Base-by-base conservation (phyloP, 306 rosid species). In the Vicia villosa region DNA sequence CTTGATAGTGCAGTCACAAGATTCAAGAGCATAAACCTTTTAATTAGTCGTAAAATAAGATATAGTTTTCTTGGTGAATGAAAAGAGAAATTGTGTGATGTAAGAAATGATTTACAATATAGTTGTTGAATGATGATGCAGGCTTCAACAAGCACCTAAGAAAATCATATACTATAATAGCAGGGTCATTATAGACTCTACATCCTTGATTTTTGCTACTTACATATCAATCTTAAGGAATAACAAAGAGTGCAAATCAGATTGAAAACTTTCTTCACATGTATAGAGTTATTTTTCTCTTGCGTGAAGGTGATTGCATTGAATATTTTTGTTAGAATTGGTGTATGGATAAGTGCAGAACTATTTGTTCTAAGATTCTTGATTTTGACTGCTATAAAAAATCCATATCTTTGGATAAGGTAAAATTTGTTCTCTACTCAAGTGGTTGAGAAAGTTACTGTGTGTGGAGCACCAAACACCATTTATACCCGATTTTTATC, bases 241-340 rank as follows among this genome's bases (percentile, higher is more conserved):
- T 78, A 64, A 34, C 38, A 34, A 78, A 43, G 74, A 74, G 74
- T 72, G 72, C 69, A 76, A 34, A 64, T 63, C 69, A 71, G 82
- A 78, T 78, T 73, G 75, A 66, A 79, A 57, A 74, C 43, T 77
- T 42, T 50, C 61, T 38, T 60, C 82, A 77, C 83, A 63, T 86
- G 88, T 88, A 91, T 80, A 88, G 97, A 86, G 96, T 74, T 80
- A 20, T 30, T 82, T n/a, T 78, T 74, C 61, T 79, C 78, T 74
- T 54, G 83, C 79, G 87, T 84, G 34, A 52, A n/a, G 34, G 32
- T 10, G 90, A 81, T 70, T 67, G 74, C 58, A 60, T 73, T 62
- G 64, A 86, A 72, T 81, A 59, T 22, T 76, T 80, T 81, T 77
- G 75, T 70, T 75, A 50, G 62, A 20, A 51, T 80, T 83, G 77